Conservation (phyloP, 257 asterid species). For the Perilla frutescens region DNA sequence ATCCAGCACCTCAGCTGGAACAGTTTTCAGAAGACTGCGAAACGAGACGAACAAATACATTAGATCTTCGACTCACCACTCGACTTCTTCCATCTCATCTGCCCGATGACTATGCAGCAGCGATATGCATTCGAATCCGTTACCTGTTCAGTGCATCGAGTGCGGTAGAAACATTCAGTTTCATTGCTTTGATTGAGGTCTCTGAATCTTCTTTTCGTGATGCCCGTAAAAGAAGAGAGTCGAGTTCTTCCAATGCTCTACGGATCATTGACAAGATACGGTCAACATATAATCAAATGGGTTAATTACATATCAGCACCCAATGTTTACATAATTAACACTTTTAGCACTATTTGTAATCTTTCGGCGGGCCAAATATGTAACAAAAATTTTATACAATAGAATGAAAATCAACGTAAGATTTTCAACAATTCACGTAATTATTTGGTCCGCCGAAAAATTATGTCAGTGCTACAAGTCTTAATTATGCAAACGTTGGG, state of each 20-base stretch:
- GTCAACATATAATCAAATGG: too few species aligned
- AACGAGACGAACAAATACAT: slow-evolving; percentile 1
- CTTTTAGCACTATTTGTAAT: too few species aligned
- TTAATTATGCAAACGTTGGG: too few species aligned
- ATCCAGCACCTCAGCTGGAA: slow-evolving; percentile 78
- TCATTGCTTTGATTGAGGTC: slow-evolving; percentile 69
- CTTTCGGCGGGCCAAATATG: too few species aligned
- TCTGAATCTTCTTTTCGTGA: slow-evolving; percentile 72
- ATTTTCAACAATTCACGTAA: too few species aligned
- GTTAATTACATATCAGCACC: too few species aligned
- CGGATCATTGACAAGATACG: not conserved
- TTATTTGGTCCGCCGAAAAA: too few species aligned
- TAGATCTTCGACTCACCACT: not conserved
- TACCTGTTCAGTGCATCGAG: slow-evolving; percentile 81
- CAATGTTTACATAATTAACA: too few species aligned
- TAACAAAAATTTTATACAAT: too few species aligned
- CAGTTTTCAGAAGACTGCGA: slow-evolving; percentile 76
- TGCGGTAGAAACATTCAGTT: slow-evolving; percentile 55
- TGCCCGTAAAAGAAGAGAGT: slow-evolving; percentile 82
- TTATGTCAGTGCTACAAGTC: too few species aligned
- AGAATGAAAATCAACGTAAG: too few species aligned
- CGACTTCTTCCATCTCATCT: not conserved
- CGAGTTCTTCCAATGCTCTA: slow-evolving; percentile 96
- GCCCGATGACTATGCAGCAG: not conserved
- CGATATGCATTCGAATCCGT: not conserved